Percentiles rank a stretch among this genome's conserved stretches.
phyloP scores from a whole-genome alignment of 345 rosid genomes.

The Gossypium thurberi region DNA sequence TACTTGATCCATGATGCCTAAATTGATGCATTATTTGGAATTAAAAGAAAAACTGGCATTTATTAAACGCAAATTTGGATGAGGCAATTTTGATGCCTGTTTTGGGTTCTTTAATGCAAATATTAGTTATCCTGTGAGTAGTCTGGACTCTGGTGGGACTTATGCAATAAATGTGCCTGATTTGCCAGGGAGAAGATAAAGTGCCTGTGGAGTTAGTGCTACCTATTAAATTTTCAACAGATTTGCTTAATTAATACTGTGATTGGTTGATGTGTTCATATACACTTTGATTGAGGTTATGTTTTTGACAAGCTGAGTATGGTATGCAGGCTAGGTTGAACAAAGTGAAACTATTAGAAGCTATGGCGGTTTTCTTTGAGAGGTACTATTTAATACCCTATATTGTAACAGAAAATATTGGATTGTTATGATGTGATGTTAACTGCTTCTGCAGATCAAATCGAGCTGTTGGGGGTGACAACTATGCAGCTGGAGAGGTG shows the following conservation, averaged over 20 bases:
- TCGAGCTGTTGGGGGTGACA: constrained; percentile 55
- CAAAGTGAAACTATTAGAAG: constrained; percentile 71
- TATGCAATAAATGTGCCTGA: not conserved
- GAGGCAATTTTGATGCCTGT: not conserved
- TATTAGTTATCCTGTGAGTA: not conserved
- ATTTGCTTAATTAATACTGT: not conserved
- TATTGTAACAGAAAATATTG: constrained; percentile 5
- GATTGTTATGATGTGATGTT: constrained; percentile 12
- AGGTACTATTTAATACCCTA: constrained; percentile 41
- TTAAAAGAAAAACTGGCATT: not conserved
- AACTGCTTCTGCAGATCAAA: constrained; percentile 42
- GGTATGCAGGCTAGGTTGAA: constrained; percentile 65
- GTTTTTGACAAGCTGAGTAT: constrained; percentile 12
- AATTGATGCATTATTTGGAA: not conserved
- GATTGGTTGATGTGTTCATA: not conserved
- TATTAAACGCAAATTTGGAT: not conserved
- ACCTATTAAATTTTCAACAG: not conserved
- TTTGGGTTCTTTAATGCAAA: constrained; percentile 5
- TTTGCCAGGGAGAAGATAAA: not conserved
- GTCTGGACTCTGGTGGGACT: not conserved
- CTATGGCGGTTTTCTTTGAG: constrained; percentile 87
- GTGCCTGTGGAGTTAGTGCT: not conserved
- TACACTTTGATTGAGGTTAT: not conserved
- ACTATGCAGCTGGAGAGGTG: constrained; percentile 49
- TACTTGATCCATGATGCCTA: not conserved